These are phyloP conservation scores for Fusarium sp. DNA, from an alignment of 2,329 filamentous ascomycete genomes.

Conservation along the genomic window DNA sequence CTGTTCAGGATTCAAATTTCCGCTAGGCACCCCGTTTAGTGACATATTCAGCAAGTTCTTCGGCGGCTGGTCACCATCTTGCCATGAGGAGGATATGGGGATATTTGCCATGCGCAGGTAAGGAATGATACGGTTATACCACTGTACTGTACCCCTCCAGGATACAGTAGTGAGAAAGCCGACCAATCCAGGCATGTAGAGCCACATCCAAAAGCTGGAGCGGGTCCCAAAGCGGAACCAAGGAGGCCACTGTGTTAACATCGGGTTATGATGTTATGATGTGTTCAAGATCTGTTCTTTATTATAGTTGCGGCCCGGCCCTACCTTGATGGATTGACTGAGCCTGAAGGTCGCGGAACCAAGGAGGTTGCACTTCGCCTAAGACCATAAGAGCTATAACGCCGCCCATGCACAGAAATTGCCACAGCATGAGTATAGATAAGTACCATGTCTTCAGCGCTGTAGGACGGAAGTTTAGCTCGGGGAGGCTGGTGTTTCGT, in stretches of 20 bases:
- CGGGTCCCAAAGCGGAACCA: not conserved
- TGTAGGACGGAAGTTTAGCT: not conserved
- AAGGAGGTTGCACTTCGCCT: not conserved
- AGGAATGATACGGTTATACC: not conserved
- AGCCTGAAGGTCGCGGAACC: too few species aligned
- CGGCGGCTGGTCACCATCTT: not conserved
- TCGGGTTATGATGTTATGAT: too few species aligned
- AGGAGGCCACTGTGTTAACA: too few species aligned
- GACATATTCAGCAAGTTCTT: not conserved
- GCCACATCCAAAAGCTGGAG: not conserved
- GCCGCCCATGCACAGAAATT: not conserved
- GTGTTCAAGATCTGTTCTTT: too few species aligned
- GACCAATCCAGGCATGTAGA: not conserved
- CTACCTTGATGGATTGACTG: too few species aligned
- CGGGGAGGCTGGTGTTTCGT: not conserved
- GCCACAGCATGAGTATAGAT: not conserved
- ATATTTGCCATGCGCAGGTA: not conserved
- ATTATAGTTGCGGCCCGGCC: too few species aligned
- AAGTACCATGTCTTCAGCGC: not conserved
- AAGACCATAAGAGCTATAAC: not conserved
- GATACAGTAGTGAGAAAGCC: not conserved
- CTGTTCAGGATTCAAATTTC: not conserved
- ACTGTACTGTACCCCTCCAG: not conserved
- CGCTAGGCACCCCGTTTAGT: not conserved
- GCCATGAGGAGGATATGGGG: not conserved